phyloP scores from a whole-genome alignment of 192 early-diverging fungal species.

The Phycomyces blakesleeanus region DNA sequence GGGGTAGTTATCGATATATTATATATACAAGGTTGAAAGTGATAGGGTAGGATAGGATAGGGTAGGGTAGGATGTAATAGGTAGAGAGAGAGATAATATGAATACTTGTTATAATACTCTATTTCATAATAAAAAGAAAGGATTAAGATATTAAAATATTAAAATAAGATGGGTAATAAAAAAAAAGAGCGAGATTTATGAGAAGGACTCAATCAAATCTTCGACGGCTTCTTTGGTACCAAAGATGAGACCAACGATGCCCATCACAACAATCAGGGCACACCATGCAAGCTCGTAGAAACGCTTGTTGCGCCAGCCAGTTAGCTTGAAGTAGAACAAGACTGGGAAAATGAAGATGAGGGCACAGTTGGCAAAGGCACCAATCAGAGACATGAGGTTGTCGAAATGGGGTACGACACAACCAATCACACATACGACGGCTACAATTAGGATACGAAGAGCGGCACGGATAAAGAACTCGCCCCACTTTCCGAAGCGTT shows the following conservation, averaged over 20 bases:
- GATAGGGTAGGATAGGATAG: too few species aligned
- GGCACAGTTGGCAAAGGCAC: slow-evolving; percentile 73
- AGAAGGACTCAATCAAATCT: slow-evolving; percentile 35
- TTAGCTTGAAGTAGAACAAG: slow-evolving; percentile 70
- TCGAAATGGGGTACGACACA: slow-evolving; percentile 76
- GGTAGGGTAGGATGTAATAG: too few species aligned
- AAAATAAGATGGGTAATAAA: not conserved
- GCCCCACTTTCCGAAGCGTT: slow-evolving; percentile 40
- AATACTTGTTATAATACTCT: too few species aligned
- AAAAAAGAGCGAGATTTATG: slow-evolving; percentile 6
- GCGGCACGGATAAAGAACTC: slow-evolving; percentile 55
- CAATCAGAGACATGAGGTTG: slow-evolving; percentile 77
- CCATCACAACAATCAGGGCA: slow-evolving; percentile 53
- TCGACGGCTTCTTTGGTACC: slow-evolving; percentile 64
- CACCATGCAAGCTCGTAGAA: slow-evolving; percentile 48
- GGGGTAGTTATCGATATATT: too few species aligned
- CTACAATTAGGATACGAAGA: slow-evolving; percentile 56
- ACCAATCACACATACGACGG: slow-evolving; percentile 52
- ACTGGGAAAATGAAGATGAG: slow-evolving; percentile 85
- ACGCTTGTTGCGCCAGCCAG: slow-evolving; percentile 45
- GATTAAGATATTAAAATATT: too few species aligned
- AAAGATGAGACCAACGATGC: slow-evolving; percentile 59
- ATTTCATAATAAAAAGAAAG: too few species aligned
- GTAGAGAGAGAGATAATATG: too few species aligned
- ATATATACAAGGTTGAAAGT: too few species aligned